Base-by-base conservation (phyloP, 495 filamentous ascomycete species). In the Tuber microsphaerosporum region DNA sequence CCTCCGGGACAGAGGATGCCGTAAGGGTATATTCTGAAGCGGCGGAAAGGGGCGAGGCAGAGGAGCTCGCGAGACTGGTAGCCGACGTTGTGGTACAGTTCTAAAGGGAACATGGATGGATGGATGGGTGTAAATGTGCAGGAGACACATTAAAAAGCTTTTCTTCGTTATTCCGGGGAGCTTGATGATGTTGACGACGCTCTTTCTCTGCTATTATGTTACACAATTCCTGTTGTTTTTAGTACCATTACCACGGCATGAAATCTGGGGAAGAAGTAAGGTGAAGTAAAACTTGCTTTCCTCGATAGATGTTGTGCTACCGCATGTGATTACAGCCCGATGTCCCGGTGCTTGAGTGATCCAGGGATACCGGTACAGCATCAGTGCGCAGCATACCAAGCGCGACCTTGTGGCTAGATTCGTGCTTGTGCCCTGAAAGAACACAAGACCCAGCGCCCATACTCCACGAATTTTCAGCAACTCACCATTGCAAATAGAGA, bases 1-100 rank as follows among this genome's bases (percentile, higher is more conserved):
- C 95, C 37, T 94, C 91, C 77, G 95, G 95, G 48, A 99, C 95
- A 1, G 95, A 99, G 84, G 95, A 99, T 85, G 95, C 93, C 1
- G 93, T 97, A 75, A 87, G 95, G 78, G 94, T 99, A 37, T 99
- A 99, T 84, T 94, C 94, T n/a, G 95, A 99, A 84, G 95, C 95
- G 22, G 93, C 92, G 10, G 94, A 91, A 75, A 89, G 90, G 73
- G 89, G 89, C 4, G 92, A 97, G 81, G 92, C 92, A 0, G 93
- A 95, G 81, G 93, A 96, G 82, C 87, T 97, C 65, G 93, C 93
- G 56, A 90, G 89, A 71, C 90, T 93, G 77, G 92, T 97, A 45
- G 90, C 92, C 8, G 88, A 88, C 69, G 89, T 95, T 72, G 91
- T 97, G 8, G 81, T 73, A 1, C 80, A 82, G 48, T 82, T 76